Percentiles rank a stretch among this genome's conserved stretches.
phyloP scores from a whole-genome alignment of 1,284 basidiomycete species.

The Naganishia liquefaciens region DNA sequence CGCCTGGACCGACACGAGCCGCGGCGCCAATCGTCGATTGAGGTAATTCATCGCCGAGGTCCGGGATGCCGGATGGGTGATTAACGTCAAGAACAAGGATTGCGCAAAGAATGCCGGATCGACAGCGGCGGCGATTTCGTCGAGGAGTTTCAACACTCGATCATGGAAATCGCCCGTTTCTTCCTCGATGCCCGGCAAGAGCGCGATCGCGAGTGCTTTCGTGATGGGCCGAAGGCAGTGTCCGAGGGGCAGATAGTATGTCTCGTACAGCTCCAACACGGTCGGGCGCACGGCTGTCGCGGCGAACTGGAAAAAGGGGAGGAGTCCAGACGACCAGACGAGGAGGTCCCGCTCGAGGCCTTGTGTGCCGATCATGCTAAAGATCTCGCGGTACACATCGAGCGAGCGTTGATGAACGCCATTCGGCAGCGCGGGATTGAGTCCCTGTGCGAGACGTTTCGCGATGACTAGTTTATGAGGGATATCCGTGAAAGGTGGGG shows the following conservation, averaged over 20 bases:
- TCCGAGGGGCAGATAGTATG: conserved; percentile 85
- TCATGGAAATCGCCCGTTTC: conserved; percentile 97
- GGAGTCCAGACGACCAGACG: conserved; percentile 93
- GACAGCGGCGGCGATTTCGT: conserved; percentile 77
- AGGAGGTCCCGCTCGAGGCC: conserved; percentile 81
- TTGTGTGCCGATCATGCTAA: conserved; percentile 87
- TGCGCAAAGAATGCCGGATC: conserved; percentile 88
- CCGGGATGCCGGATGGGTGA: conserved; percentile 83
- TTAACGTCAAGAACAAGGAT: conserved; percentile 89
- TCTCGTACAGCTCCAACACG: conserved; percentile 82
- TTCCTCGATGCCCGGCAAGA: conserved; percentile 92
- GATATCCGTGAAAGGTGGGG: conserved; percentile 87
- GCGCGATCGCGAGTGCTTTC: conserved; percentile 88
- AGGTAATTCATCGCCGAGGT: conserved; percentile 87
- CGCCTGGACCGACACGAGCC: not conserved
- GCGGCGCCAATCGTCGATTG: conserved; percentile 67
- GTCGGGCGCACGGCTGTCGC: conserved; percentile 92
- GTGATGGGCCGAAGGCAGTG: conserved; percentile 79
- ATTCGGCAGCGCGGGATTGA: conserved; percentile 93
- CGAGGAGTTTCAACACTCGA: conserved; percentile 79
- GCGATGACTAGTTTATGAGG: conserved; percentile 92
- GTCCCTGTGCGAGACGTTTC: conserved; percentile 91
- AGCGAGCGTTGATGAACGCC: conserved; percentile 95
- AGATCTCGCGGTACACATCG: conserved; percentile 91
- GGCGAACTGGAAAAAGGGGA: conserved; percentile 98